Base-by-base conservation (phyloP, 2,329 filamentous ascomycete species). In the Geosmithia morbida region DNA sequence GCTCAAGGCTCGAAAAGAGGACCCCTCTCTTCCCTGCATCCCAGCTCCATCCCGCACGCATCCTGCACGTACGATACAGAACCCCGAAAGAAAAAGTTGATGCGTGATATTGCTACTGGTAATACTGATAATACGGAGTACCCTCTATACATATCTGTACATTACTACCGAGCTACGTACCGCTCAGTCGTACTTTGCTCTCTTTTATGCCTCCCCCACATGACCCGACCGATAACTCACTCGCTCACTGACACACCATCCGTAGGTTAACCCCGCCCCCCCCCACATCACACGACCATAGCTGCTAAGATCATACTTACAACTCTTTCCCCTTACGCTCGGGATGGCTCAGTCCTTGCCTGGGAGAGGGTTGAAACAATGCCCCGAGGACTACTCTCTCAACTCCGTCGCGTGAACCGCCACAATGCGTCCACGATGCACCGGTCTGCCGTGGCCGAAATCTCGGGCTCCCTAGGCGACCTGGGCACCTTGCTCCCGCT, bases 401-500 rank as follows among this genome's bases (percentile, higher is more conserved):
- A 58, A 41, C 37, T 63, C 20, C 57, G 57, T 39, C 61, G 56
- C 47, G 48, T 60, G 20, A 64, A 72, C 53, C 62, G 59, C 46
- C 66, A 74, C 57, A 79, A 77, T 62, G 56, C 73, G 50, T 54
- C 59, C 29, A 72, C 69, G 18, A 59, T 79, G 48, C 66, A 67
- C 41, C 59, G 57, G 47, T 62, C 66, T 5, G 73, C 75, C 16
- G 58, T 72, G 49, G 65, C 83, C 45, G 90, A 97, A 67, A 78
- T 97, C 47, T 94, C 90, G 1, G 90, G 90, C 46, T 85, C 89
- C 0, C 74, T 80, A 2, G 90, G 90, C 52, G 90, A 96, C 60
- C 73, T 96, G 41, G 90, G 90, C 52, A 96, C 90, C 2, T 76
- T 95, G 29, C 76, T 95, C 11, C 90, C 89, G 44, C 78, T 96